Evolutionary conservation across 1,139 yeast species (phyloP), one percentile per base, ranked within the genome.

Genomic region (Yamadazyma triangularis): DNA sequence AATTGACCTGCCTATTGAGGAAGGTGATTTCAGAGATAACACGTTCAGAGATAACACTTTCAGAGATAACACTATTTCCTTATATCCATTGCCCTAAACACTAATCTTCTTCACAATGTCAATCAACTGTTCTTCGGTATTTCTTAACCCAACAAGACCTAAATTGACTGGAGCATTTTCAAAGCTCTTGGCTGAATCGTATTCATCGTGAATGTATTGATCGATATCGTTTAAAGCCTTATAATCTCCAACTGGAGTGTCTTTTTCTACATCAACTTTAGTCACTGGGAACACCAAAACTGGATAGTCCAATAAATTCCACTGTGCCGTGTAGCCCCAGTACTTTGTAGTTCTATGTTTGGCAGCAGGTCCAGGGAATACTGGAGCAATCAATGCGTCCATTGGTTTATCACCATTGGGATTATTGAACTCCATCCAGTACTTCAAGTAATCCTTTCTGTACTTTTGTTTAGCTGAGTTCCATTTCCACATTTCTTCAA

Each of bases 341-440:
- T 50, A 50, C 20, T 43, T 47, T 7, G 45, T 39, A 2, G 51
- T 45, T 23, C 42, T 32, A 30, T 47, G 56, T 28, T 40, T 43
- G 14, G 51, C 40, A 12, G 55, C 50, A 11, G 44, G 45, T n/a
- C 48, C 50, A 11, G 50, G 48, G 29, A 32, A 46, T 8, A 48
- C 47, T 2, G 57, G 56, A 8, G 51, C 45, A 30, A 48, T 38
- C 1, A 48, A 39, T 1, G 44, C 52, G 30, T 49, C 53, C 23
- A 42, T 41, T 24, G 31, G 31, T 11, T 59, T 52, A 33, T 68
- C 69, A 31, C 79, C 81, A 15, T 34, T 32, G 8, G 23, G 23
- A 25, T 40, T 42, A 12, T 35, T 38, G 24, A 37, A 45, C n/a
- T 34, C 25, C 10, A 29, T 30, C 53, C 52, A 50, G 34, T 47